Evolutionary conservation across 2,329 filamentous ascomycete species (phyloP).

Genomic region (Scytalidium sp.): DNA sequence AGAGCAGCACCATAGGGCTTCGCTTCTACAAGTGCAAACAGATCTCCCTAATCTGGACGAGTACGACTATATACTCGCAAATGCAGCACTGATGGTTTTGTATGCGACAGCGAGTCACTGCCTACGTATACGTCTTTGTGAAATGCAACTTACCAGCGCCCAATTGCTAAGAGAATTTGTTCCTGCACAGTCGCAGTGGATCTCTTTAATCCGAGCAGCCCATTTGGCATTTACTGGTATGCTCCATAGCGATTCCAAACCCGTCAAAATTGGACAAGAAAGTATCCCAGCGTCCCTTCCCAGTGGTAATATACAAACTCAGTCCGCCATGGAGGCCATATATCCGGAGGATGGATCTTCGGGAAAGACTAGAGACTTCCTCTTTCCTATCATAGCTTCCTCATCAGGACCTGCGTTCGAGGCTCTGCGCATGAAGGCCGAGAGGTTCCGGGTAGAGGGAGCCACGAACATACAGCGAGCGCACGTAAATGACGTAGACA

Average conservation of each 20-base stretch:
- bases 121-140: constrained; percentile 31
- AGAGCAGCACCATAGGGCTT: constrained; percentile 34
- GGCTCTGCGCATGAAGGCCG: constrained; percentile 12
- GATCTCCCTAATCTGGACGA: constrained; percentile 26
- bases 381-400: neutral
- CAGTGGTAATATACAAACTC: neutral
- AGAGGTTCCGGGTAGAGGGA: constrained; percentile 6
- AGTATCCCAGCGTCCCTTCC: neutral
- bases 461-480: constrained; percentile 10
- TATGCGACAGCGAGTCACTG: constrained; percentile 36
- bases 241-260: constrained; percentile 13
- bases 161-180: constrained; percentile 22
- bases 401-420: constrained; percentile 4
- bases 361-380: neutral
- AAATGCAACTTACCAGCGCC: constrained; percentile 11
- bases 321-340: neutral
- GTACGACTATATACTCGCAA: constrained; percentile 34
- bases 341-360: constrained; percentile 1
- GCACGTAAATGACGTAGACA: neutral
- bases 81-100: constrained; percentile 40
- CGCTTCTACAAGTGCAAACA: constrained; percentile 34
- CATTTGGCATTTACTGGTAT: constrained; percentile 32
- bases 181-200: constrained; percentile 34
- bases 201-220: constrained; percentile 33
- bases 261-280: neutral